Evolutionary conservation across 2,329 filamentous ascomycete species (phyloP).

Genomic region (Stenocarpella maydis): DNA sequence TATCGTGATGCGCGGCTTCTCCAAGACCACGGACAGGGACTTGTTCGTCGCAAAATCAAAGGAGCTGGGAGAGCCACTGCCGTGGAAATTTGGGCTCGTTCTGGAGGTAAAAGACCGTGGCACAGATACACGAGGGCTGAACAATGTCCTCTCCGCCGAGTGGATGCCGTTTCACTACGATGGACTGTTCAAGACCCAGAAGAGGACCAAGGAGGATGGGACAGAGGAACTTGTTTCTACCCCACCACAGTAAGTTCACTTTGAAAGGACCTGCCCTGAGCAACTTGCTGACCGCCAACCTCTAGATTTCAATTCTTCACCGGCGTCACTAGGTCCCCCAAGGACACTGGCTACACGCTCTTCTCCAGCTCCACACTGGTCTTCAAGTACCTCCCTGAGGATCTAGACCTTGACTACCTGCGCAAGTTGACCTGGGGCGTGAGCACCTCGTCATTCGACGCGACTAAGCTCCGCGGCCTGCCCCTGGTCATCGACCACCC

Average conservation of each 20-base stretch:
- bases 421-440: constrained; percentile 57
- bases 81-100: constrained; percentile 62
- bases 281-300: neutral
- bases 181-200: constrained; percentile 62
- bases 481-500: constrained; percentile 57
- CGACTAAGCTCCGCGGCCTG: constrained; percentile 51
- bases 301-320: constrained; percentile 62
- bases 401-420: constrained; percentile 48
- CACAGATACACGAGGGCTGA: constrained; percentile 51
- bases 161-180: constrained; percentile 68
- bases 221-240: constrained; percentile 51
- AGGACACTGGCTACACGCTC: constrained; percentile 61
- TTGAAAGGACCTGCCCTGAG: rapidly evolving
- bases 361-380: constrained; percentile 61
- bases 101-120: constrained; percentile 60
- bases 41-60: constrained; percentile 55
- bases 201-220: constrained; percentile 46
- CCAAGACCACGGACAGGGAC: constrained; percentile 53
- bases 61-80: constrained; percentile 56
- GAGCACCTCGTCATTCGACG: constrained; percentile 56
- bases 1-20: constrained; percentile 60
- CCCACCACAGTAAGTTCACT: constrained; percentile 50
- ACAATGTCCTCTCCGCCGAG: constrained; percentile 62
- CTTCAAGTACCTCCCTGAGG: constrained; percentile 53
- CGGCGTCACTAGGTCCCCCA: constrained; percentile 54